Conservation (phyloP, 2,329 filamentous ascomycete species). For the Rhynchosporium graminicola region DNA sequence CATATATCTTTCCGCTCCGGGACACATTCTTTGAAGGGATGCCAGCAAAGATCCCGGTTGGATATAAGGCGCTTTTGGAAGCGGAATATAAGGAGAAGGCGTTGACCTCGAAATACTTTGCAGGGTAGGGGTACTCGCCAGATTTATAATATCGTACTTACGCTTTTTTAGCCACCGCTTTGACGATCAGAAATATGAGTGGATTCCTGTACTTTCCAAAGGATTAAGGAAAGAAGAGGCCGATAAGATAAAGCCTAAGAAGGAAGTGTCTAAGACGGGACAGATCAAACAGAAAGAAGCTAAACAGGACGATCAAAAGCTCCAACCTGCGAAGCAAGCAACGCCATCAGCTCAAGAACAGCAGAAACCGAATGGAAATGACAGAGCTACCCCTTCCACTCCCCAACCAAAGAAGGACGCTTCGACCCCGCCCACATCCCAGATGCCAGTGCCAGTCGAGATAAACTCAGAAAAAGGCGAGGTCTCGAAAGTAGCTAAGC, state of each 20-base stretch:
- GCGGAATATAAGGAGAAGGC: constrained; percentile 58
- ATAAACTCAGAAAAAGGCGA: neutral
- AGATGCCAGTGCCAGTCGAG: neutral
- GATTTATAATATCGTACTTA: neutral
- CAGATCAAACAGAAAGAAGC: neutral
- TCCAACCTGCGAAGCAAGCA: constrained; percentile 1
- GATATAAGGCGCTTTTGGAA: constrained; percentile 58
- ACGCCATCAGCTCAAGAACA: constrained; percentile 1
- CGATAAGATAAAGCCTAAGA: constrained; percentile 13
- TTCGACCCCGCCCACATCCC: constrained; percentile 8
- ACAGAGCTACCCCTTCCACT: constrained; percentile 1
- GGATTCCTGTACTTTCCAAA: constrained; percentile 36
- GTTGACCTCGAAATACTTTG: constrained; percentile 52
- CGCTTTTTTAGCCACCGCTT: constrained; percentile 44
- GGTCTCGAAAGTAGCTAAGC: constrained; percentile 10
- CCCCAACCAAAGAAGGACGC: constrained; percentile 1
- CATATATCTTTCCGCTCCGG: constrained; percentile 68
- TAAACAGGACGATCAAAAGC: constrained; percentile 8
- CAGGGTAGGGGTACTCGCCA: constrained; percentile 47
- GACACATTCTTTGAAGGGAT: constrained; percentile 69
- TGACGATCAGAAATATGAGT: constrained; percentile 43
- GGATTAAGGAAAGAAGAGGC: neutral
- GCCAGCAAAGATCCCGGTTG: constrained; percentile 64
- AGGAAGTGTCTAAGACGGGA: neutral
- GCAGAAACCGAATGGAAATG: constrained; percentile 7